phyloP scores from a whole-genome alignment of 306 rosid genomes.

The Dicorynia guianensis region DNA sequence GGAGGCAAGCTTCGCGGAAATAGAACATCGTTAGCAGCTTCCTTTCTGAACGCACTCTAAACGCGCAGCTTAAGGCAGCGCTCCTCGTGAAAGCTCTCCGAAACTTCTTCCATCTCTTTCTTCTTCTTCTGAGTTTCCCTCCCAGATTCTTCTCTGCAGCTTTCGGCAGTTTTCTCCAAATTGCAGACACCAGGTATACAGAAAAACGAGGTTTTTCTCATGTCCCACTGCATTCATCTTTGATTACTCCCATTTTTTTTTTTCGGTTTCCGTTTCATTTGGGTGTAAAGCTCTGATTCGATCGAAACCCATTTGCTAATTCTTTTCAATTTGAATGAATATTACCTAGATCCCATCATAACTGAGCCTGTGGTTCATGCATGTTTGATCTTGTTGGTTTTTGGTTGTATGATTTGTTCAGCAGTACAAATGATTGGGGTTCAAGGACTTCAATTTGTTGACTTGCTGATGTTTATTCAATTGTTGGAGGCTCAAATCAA shows the following conservation, averaged over 20 bases:
- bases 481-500: slow-evolving; percentile 32
- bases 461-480: not conserved
- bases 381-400: slow-evolving; percentile 22
- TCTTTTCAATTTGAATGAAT: slow-evolving; percentile 19
- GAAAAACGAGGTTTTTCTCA: slow-evolving; percentile 34
- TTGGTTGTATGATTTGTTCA: slow-evolving; percentile 7
- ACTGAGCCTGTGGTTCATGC: not conserved
- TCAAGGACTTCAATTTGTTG: not conserved
- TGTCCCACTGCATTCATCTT: not conserved
- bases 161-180: slow-evolving; percentile 13
- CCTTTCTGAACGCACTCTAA: too few species aligned
- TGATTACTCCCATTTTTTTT: not conserved
- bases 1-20: slow-evolving; percentile 8
- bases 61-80: not conserved
- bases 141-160: not conserved
- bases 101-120: slow-evolving; percentile 28
- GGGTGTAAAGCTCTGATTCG: not conserved
- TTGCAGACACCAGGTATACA: not conserved
- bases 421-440: not conserved
- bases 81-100: slow-evolving; percentile 25
- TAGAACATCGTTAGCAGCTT: slow-evolving; percentile 6
- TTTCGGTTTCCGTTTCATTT: not conserved
- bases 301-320: slow-evolving; percentile 8
- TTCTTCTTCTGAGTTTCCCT: not conserved
- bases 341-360: slow-evolving; percentile 39